Evolutionary conservation across 148 eudicot species (phyloP).

Genomic region (Arbutus unedo): DNA sequence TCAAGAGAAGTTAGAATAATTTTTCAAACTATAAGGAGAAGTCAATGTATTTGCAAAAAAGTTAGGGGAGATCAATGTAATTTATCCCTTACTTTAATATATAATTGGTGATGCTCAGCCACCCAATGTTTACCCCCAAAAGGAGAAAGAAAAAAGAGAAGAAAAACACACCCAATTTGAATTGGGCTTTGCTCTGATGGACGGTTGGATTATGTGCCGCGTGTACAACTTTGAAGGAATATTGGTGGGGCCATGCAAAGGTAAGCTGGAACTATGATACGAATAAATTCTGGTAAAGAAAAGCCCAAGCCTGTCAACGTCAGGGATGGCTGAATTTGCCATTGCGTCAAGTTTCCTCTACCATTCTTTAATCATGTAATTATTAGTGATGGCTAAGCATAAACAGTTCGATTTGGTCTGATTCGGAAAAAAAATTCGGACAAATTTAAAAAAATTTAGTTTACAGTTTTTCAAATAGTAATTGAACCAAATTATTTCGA

Average conservation of each 20-base stretch:
- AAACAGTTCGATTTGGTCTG: no score
- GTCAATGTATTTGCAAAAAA: no score
- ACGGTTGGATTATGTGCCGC: background rate
- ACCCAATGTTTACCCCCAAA: background rate
- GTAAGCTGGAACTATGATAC: background rate
- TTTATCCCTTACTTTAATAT: no score
- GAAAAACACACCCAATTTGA: background rate
- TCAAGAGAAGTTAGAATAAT: no score
- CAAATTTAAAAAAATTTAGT: no score
- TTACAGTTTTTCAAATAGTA: no score
- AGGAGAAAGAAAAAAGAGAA: no score
- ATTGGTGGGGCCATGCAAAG: background rate
- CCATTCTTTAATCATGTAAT: background rate
- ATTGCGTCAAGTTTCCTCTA: background rate
- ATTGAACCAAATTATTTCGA: no score
- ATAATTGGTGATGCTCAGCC: background rate
- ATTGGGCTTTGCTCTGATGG: background rate
- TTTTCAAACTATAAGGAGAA: no score
- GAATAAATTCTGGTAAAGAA: background rate
- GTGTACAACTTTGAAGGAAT: background rate
- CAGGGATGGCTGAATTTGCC: background rate
- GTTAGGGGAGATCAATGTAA: no score
- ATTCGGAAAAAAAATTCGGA: no score
- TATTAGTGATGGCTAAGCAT: background rate
- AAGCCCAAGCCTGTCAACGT: no score